These are phyloP conservation scores for Trichophyton schoenleinii DNA, from an alignment of 2,329 filamentous ascomycete genomes.

Conservation along the genomic window DNA sequence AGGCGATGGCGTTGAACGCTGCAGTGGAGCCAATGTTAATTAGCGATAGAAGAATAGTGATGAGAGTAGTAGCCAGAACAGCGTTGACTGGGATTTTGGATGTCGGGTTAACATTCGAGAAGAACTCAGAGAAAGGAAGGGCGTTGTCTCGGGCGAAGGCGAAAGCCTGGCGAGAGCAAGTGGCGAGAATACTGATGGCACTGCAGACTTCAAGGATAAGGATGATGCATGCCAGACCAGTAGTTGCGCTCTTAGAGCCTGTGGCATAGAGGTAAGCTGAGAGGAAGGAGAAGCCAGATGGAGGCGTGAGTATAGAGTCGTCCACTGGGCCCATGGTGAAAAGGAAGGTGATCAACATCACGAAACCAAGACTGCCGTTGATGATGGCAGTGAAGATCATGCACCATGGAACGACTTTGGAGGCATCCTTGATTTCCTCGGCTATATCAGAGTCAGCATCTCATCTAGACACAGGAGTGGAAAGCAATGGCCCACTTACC, in stretches of 20 bases:
- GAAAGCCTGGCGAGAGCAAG: slow-evolving; percentile 24
- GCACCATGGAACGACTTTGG: slow-evolving; percentile 24
- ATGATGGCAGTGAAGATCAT: slow-evolving; percentile 27
- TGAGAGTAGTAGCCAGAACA: slow-evolving; percentile 19
- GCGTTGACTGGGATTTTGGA: slow-evolving; percentile 17
- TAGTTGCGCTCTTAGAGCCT: slow-evolving; percentile 17
- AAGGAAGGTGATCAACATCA: slow-evolving; percentile 27
- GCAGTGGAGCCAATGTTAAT: slow-evolving; percentile 30
- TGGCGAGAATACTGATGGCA: slow-evolving; percentile 25
- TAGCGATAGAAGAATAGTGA: slow-evolving; percentile 21
- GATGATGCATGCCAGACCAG: slow-evolving; percentile 19
- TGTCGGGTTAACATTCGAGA: slow-evolving; percentile 21
- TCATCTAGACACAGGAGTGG: not conserved
- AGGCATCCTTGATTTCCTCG: slow-evolving; percentile 31
- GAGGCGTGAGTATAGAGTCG: slow-evolving; percentile 16
- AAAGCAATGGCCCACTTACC: slow-evolving; percentile 10
- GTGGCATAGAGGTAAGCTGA: slow-evolving; percentile 24
- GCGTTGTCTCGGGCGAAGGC: slow-evolving; percentile 42
- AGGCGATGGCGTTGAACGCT: slow-evolving; percentile 30
- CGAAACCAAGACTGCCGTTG: slow-evolving; percentile 27
- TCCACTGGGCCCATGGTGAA: slow-evolving; percentile 27
- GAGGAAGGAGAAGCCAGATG: slow-evolving; percentile 27
- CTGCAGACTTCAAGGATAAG: slow-evolving; percentile 21
- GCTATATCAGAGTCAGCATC: slow-evolving; percentile 13
- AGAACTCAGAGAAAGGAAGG: slow-evolving; percentile 37